Evolutionary conservation across 768 basidiomycete genomes (phyloP).

Genomic region (Russula sp.): DNA sequence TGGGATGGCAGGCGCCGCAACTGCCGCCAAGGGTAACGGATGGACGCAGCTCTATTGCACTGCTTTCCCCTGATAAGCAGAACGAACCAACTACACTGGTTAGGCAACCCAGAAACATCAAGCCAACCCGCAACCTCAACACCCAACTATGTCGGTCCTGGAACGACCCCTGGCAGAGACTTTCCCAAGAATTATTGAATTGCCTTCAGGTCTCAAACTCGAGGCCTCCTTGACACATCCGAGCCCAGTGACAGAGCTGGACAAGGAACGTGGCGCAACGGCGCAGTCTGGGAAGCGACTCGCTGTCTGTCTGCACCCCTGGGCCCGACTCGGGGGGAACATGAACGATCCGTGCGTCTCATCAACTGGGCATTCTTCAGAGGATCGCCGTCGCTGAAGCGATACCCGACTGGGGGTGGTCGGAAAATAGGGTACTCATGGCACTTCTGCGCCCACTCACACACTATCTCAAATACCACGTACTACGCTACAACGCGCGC

Average conservation of each 20-base stretch:
- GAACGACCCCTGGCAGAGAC: background rate
- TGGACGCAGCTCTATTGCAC: background rate
- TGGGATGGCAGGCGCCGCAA: background rate
- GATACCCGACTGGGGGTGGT: background rate
- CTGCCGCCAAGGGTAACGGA: too few species aligned
- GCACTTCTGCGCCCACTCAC: slow-evolving; percentile 40
- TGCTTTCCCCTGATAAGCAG: background rate
- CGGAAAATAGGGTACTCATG: slow-evolving; percentile 39
- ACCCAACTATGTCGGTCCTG: slow-evolving; percentile 1
- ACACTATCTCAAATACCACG: slow-evolving; percentile 43
- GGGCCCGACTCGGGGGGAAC: slow-evolving; percentile 77
- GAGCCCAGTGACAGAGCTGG: slow-evolving; percentile 10
- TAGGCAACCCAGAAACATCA: background rate
- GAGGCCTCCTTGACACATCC: slow-evolving; percentile 17
- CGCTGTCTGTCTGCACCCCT: slow-evolving; percentile 75
- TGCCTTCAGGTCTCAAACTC: slow-evolving; percentile 20
- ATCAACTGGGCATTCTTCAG: background rate
- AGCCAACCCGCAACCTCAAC: background rate
- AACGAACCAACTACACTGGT: background rate
- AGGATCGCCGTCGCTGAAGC: background rate
- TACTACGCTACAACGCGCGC: slow-evolving; percentile 71
- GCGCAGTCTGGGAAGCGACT: slow-evolving; percentile 35
- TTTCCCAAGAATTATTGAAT: slow-evolving; percentile 17
- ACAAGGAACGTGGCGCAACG: slow-evolving; percentile 16
- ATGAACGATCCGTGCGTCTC: slow-evolving; percentile 69